A percentile compares a stretch with the other conserved stretches of the same genome.
These are phyloP conservation scores for Trypanosomatidae sp. DNA, from an alignment of 208 protist species.

Conservation along the genomic window DNA sequence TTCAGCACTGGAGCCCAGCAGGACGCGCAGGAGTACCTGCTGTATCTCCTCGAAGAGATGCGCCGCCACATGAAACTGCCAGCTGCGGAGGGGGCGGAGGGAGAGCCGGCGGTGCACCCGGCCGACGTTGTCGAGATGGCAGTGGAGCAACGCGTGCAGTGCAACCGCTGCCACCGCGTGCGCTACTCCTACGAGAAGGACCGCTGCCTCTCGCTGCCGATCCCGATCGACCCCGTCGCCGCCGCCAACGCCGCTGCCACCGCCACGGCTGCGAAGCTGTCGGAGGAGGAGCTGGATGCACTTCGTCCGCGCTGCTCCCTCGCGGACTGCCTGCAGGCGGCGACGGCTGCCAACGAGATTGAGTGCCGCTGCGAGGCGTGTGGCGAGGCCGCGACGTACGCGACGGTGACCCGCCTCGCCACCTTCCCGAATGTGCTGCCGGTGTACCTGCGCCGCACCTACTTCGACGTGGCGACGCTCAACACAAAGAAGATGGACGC, in stretches of 20 bases:
- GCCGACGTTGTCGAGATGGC: slow-evolving; percentile 72
- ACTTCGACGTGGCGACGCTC: slow-evolving; percentile 73
- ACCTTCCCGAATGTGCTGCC: slow-evolving; percentile 90
- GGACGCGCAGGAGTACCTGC: slow-evolving; percentile 96
- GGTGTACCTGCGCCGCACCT: slow-evolving; percentile 76
- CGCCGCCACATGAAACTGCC: slow-evolving; percentile 61
- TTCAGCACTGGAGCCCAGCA: slow-evolving; percentile 96
- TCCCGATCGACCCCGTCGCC: slow-evolving; percentile 72
- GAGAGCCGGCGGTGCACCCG: slow-evolving; percentile 46
- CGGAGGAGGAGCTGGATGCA: slow-evolving; percentile 57
- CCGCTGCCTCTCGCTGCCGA: slow-evolving; percentile 81
- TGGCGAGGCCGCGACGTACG: slow-evolving; percentile 43
- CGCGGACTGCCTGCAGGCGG: slow-evolving; percentile 55
- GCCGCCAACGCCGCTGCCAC: slow-evolving; percentile 33
- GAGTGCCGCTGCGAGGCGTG: slow-evolving; percentile 78
- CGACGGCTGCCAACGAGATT: slow-evolving; percentile 35
- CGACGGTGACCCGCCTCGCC: slow-evolving; percentile 47
- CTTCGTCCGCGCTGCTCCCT: slow-evolving; percentile 60
- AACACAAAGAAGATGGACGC: slow-evolving; percentile 88
- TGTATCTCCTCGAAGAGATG: slow-evolving; percentile 92
- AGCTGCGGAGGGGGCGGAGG: too few relatives aligned
- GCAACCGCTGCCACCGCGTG: slow-evolving; percentile 76
- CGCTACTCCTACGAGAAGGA: slow-evolving; percentile 89
- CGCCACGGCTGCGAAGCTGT: slow-evolving; percentile 25
- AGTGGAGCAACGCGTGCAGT: slow-evolving; percentile 91